Conservation (phyloP, 805 yeast species). For the Yarrowia sp. region DNA sequence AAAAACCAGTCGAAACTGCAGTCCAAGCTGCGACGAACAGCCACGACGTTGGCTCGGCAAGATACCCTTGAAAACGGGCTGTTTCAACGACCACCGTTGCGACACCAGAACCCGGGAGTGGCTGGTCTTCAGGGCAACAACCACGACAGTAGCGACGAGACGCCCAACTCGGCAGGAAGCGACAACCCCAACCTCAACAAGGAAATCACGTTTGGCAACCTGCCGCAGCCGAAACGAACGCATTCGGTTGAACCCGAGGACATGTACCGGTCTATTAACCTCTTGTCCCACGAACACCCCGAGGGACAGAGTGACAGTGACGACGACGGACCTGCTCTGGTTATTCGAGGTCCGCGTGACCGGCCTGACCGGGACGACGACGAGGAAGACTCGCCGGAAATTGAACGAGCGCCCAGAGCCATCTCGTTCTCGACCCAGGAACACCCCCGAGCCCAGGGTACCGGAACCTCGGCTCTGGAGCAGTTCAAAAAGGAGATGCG, state of each 20-base stretch:
- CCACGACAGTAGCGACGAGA: constrained; percentile 1
- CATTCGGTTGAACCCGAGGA: constrained; percentile 78
- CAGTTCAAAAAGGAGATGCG: constrained; percentile 28
- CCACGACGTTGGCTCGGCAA: constrained; percentile 67
- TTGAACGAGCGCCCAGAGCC: constrained; percentile 1
- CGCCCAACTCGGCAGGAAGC: background rate
- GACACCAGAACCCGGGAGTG: constrained; percentile 18
- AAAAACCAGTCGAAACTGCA: constrained; percentile 77
- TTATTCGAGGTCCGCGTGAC: constrained; percentile 76
- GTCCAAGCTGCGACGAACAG: constrained; percentile 81
- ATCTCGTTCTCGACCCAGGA: constrained; percentile 31
- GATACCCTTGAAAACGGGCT: constrained; percentile 41
- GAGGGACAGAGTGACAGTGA: constrained; percentile 47
- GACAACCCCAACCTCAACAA: constrained; percentile 45
- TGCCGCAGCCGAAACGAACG: constrained; percentile 53
- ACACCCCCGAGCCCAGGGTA: constrained; percentile 16
- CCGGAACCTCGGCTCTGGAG: constrained; percentile 2
- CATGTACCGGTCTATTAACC: constrained; percentile 80
- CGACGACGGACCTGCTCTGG: constrained; percentile 77
- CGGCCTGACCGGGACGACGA: constrained; percentile 44
- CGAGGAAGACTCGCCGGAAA: constrained; percentile 37
- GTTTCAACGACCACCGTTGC: constrained; percentile 20
- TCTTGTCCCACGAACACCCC: constrained; percentile 54
- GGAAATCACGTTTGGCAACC: constrained; percentile 63
- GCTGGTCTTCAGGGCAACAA: background rate